These are phyloP conservation scores for Rugosomyces carneus DNA, from an alignment of 1,284 basidiomycete species.

Conservation along the genomic window DNA sequence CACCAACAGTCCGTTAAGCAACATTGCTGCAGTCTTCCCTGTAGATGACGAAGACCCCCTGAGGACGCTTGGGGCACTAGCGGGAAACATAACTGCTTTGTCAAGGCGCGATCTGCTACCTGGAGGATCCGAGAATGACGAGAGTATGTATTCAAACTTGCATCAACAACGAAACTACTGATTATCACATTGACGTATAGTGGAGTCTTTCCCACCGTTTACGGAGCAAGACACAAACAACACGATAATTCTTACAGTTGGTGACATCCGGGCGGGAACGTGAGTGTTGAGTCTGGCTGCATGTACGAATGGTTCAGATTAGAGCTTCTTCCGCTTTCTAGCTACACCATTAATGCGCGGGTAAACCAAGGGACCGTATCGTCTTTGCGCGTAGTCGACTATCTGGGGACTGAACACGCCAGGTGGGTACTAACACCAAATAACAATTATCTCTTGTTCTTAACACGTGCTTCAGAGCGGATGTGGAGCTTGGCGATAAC, in stretches of 20 bases:
- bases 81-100: background rate
- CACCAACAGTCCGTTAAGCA: background rate
- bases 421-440: slow-evolving; percentile 1
- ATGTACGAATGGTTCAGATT: background rate
- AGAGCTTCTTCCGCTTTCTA: background rate
- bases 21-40: background rate
- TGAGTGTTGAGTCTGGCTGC: background rate
- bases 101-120: slow-evolving; percentile 8
- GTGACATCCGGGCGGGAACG: slow-evolving; percentile 13
- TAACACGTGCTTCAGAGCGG: background rate
- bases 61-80: background rate
- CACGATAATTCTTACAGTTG: slow-evolving; percentile 11
- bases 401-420: slow-evolving; percentile 8
- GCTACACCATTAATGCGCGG: slow-evolving; percentile 11
- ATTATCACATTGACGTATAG: background rate
- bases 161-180: background rate
- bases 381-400: slow-evolving; percentile 11
- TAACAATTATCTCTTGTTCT: background rate
- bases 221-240: slow-evolving; percentile 7
- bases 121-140: slow-evolving; percentile 8
- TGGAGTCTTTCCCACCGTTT: slow-evolving; percentile 14
- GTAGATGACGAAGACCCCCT: background rate
- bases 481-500: slow-evolving; percentile 1
- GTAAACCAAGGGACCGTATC: slow-evolving; percentile 11
- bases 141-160: slow-evolving; percentile 4